Conservation (phyloP, 352 stramenopile species). For the Globisporangium canariense region DNA sequence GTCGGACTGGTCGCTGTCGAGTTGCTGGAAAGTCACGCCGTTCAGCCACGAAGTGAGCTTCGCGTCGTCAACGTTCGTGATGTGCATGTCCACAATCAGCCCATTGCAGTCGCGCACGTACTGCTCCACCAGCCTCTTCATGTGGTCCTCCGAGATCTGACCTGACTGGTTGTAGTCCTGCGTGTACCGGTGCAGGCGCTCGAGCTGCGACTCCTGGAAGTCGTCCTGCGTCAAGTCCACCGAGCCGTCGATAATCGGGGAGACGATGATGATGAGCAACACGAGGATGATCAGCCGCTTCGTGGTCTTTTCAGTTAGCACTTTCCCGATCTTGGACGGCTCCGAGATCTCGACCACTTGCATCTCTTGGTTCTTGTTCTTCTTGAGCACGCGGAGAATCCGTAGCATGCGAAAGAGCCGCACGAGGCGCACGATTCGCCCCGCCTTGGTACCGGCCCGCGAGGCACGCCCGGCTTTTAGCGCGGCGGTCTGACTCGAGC, state of each 20-base stretch:
- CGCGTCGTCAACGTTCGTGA: constrained; percentile 43
- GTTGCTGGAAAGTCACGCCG: constrained; percentile 48
- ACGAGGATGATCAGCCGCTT: constrained; percentile 90
- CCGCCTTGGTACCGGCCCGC: constrained; percentile 82
- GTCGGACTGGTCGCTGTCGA: constrained; percentile 39
- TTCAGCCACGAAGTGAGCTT: constrained; percentile 53
- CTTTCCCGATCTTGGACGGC: constrained; percentile 92
- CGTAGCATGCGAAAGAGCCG: constrained; percentile 90
- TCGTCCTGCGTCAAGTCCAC: constrained; percentile 71
- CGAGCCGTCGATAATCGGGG: constrained; percentile 74
- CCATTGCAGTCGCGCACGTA: constrained; percentile 77
- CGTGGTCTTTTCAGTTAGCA: constrained; percentile 94
- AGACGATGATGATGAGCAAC: constrained; percentile 84
- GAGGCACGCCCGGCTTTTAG: constrained; percentile 84
- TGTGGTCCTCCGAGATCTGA: constrained; percentile 38
- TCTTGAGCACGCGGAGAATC: constrained; percentile 82
- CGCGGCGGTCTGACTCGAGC: constrained; percentile 50
- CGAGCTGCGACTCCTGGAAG: constrained; percentile 74
- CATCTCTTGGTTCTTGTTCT: constrained; percentile 56
- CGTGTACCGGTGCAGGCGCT: constrained; percentile 76
- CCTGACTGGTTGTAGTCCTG: constrained; percentile 79
- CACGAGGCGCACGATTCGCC: constrained; percentile 90
- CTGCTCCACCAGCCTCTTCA: constrained; percentile 58
- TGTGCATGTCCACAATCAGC: constrained; percentile 57
- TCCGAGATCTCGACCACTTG: constrained; percentile 76